Evolutionary conservation across 768 basidiomycete genomes (phyloP).

Genomic region (Tulasnella sp.): DNA sequence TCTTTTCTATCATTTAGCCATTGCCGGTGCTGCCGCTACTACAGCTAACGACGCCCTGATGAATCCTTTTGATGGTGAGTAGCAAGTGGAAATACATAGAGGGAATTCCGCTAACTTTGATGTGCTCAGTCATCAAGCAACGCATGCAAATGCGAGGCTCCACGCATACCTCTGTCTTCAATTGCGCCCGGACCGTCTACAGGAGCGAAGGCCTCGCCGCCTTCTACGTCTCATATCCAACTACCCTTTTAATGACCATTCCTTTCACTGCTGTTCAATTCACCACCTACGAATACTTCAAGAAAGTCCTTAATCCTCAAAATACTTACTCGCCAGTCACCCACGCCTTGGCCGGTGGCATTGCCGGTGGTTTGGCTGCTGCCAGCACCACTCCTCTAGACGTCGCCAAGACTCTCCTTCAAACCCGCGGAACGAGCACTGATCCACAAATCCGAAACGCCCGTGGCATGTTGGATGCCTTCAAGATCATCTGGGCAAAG

Average conservation of each 20-base stretch:
- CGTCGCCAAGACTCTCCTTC: constrained; percentile 94
- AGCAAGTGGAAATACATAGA: neutral
- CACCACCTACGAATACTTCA: constrained; percentile 92
- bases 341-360: constrained; percentile 86
- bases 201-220: constrained; percentile 79
- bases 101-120: neutral
- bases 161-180: constrained; percentile 77
- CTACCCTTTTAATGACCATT: constrained; percentile 92
- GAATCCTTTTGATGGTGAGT: constrained; percentile 96
- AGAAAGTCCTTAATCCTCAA: constrained; percentile 77
- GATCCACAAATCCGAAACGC: constrained; percentile 82
- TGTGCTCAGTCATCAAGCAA: constrained; percentile 86
- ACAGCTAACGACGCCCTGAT: constrained; percentile 95
- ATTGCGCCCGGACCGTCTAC: constrained; percentile 84
- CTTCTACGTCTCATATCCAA: constrained; percentile 98
- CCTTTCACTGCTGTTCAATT: constrained; percentile 99
- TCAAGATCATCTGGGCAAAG: constrained; percentile 78
- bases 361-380: constrained; percentile 91
- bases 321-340: constrained; percentile 88
- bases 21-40: constrained; percentile 92
- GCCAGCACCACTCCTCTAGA: constrained; percentile 96
- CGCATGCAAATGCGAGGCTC: constrained; percentile 98
- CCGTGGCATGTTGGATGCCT: constrained; percentile 81
- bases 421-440: constrained; percentile 86
- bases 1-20: constrained; percentile 48